These are phyloP conservation scores for Curvularia spicifera DNA, from an alignment of 2,329 filamentous ascomycete species.

Conservation along the genomic window DNA sequence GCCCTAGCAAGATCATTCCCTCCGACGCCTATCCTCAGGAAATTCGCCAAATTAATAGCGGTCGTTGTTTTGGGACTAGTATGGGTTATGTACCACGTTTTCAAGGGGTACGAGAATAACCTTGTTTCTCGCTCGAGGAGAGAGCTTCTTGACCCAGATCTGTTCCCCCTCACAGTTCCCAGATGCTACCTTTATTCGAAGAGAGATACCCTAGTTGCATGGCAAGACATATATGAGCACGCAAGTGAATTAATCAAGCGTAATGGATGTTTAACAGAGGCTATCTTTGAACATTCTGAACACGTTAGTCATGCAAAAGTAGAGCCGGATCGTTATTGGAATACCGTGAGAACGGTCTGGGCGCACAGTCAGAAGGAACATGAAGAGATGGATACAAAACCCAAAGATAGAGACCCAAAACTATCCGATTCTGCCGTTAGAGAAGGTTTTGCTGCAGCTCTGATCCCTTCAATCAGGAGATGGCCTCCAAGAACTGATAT, in stretches of 20 bases:
- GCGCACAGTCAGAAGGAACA: background rate
- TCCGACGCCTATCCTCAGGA: background rate
- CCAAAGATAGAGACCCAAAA: background rate
- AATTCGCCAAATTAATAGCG: background rate
- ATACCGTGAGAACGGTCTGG: background rate
- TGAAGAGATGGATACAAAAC: background rate
- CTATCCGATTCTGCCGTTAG: background rate
- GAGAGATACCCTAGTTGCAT: background rate
- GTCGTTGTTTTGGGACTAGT: background rate
- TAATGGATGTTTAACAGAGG: background rate
- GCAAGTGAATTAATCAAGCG: background rate
- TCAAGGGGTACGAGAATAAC: slow-evolving; percentile 3
- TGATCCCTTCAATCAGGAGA: background rate
- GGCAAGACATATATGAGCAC: slow-evolving; percentile 1
- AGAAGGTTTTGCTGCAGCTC: background rate
- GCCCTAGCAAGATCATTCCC: background rate
- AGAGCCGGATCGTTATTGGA: background rate
- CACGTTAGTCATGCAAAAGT: background rate
- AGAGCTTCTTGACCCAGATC: slow-evolving; percentile 1
- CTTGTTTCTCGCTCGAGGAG: background rate
- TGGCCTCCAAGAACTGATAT: background rate
- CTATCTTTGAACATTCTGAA: slow-evolving; percentile 1
- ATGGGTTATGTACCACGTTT: background rate
- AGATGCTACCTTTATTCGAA: slow-evolving; percentile 6
- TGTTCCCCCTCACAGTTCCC: background rate